These are phyloP conservation scores for Brettanomyces sp. DNA, from an alignment of 805 yeast species.

Conservation along the genomic window DNA sequence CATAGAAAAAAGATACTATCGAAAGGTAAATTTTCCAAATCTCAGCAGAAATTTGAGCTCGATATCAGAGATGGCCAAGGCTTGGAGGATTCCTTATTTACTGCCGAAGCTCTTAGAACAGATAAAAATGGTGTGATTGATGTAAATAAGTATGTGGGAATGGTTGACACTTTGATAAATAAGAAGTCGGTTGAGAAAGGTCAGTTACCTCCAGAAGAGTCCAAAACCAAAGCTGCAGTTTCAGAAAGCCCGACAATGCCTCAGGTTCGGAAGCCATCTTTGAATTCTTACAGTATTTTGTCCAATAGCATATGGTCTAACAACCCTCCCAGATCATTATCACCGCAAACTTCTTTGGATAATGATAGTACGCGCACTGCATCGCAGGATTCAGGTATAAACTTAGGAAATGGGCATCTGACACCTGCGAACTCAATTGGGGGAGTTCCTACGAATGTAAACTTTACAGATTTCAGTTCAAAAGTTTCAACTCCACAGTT, in stretches of 20 bases:
- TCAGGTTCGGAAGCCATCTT: not conserved
- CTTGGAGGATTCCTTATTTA: conserved; percentile 1
- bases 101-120: conserved; percentile 3
- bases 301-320: conserved; percentile 2
- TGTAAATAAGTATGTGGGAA: conserved; percentile 5
- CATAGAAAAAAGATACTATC: conserved; percentile 1
- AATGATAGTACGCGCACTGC: no score
- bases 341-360: no score
- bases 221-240: no score
- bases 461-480: no score
- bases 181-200: not conserved
- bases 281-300: not conserved
- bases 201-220: no score
- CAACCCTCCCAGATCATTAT: no score
- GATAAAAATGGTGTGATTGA: not conserved
- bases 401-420: no score
- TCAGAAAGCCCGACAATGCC: no score
- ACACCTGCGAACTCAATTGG: no score
- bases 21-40: not conserved
- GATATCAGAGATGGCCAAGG: conserved; percentile 4
- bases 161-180: conserved; percentile 9
- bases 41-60: not conserved
- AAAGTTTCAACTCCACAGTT: no score
- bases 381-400: no score
- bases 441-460: no score